Percentiles rank a stretch among this genome's conserved stretches.
These are phyloP conservation scores for Mychonastes homosphaera DNA, from an alignment of 139 green algal genomes.

Conservation along the genomic window DNA sequence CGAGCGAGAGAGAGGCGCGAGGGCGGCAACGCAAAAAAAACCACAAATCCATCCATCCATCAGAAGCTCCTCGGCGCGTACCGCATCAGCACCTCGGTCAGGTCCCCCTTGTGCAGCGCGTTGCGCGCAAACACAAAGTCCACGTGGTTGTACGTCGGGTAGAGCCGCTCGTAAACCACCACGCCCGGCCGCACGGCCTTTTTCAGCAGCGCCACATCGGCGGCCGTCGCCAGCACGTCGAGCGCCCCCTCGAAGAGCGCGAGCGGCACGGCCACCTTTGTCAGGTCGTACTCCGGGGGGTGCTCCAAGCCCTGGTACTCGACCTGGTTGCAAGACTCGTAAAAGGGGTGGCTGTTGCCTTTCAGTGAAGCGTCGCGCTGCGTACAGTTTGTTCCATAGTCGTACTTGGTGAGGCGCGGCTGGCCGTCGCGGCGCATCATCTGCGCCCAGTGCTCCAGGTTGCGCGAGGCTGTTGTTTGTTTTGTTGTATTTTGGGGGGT, in stretches of 20 bases:
- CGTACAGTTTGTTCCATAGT: constrained; percentile 15
- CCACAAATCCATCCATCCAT: too few species aligned
- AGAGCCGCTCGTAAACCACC: constrained; percentile 2
- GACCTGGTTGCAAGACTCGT: constrained; percentile 22
- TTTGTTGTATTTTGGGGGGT: too few species aligned
- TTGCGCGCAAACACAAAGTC: constrained; percentile 16
- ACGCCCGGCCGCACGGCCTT: neutral
- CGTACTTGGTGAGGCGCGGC: constrained; percentile 9
- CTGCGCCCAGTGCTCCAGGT: constrained; percentile 29
- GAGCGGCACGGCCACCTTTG: constrained; percentile 9
- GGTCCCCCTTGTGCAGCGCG: constrained; percentile 8
- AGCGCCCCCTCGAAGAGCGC: neutral
- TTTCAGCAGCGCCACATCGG: constrained; percentile 14
- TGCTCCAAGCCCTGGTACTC: constrained; percentile 30
- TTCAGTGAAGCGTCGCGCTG: neutral
- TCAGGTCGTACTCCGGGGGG: constrained; percentile 34
- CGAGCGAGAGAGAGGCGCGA: too few species aligned
- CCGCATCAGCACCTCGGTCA: constrained; percentile 7
- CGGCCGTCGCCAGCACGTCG: constrained; percentile 9
- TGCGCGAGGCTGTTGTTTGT: too few species aligned
- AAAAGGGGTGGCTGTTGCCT: too few species aligned
- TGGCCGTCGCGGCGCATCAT: constrained; percentile 9
- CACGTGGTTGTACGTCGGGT: constrained; percentile 6
- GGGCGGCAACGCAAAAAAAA: too few species aligned
- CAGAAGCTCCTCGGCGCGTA: constrained; percentile 11